phyloP scores from a whole-genome alignment of 768 basidiomycete genomes.

The Russula abietina region DNA sequence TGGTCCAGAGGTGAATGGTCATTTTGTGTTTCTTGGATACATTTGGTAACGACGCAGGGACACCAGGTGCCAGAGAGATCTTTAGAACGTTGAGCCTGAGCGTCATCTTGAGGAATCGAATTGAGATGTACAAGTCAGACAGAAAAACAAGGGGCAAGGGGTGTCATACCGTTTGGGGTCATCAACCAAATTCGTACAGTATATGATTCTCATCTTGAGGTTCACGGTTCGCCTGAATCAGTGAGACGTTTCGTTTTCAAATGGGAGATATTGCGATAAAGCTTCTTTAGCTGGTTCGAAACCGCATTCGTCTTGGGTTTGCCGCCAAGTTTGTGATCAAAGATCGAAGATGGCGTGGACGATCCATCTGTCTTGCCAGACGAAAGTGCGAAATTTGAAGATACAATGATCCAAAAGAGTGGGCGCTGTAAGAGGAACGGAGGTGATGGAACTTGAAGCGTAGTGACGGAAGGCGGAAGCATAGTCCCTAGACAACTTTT shows the following conservation, averaged over 20 bases:
- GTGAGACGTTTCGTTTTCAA: constrained; percentile 71
- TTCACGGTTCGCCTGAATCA: constrained; percentile 52
- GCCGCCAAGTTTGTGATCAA: constrained; percentile 47
- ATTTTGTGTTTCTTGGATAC: constrained; percentile 96
- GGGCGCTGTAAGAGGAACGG: constrained; percentile 63
- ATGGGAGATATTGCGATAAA: constrained; percentile 76
- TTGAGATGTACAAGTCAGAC: constrained; percentile 5
- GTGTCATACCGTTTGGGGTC: constrained; percentile 83
- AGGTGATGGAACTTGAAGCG: no score
- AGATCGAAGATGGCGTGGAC: constrained; percentile 63
- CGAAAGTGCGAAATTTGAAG: constrained; percentile 66
- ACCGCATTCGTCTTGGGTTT: constrained; percentile 58
- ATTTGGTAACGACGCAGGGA: constrained; percentile 82
- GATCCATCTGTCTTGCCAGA: constrained; percentile 71
- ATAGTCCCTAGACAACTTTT: constrained; percentile 61
- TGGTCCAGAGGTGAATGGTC: constrained; percentile 87
- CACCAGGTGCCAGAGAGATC: constrained; percentile 77
- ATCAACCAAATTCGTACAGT: constrained; percentile 61
- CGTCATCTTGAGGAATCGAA: constrained; percentile 58
- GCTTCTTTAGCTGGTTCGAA: constrained; percentile 66
- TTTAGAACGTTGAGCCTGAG: constrained; percentile 84
- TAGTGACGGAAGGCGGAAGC: constrained; percentile 70
- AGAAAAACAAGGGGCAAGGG: constrained; percentile 3
- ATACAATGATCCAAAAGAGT: constrained; percentile 59
- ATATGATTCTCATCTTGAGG: constrained; percentile 42